These are phyloP conservation scores for Artemisia annua DNA, from an alignment of 129 eudicot species.

Conservation along the genomic window DNA sequence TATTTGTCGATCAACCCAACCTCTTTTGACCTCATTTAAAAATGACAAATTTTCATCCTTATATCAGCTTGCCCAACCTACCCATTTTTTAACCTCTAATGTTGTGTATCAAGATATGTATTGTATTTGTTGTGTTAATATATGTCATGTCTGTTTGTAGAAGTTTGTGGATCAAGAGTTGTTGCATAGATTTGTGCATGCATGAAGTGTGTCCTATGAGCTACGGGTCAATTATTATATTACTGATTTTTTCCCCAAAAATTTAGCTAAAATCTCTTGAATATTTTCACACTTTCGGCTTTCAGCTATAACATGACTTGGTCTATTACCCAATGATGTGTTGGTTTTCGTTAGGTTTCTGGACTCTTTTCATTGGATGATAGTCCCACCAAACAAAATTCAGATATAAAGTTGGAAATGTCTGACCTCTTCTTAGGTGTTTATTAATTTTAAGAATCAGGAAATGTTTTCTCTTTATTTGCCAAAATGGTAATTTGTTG, in stretches of 20 bases:
- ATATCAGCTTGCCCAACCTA: not conserved
- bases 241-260: constrained; percentile 26
- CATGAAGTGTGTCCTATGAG: constrained; percentile 62
- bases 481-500: too few relatives aligned
- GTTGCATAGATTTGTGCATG: constrained; percentile 64
- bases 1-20: not conserved
- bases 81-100: not conserved
- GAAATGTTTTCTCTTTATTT: constrained; percentile 28
- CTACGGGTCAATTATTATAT: constrained; percentile 30
- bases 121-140: constrained; percentile 3
- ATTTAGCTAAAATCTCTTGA: constrained; percentile 37
- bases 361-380: constrained; percentile 46
- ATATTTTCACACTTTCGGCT: not conserved
- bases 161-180: constrained; percentile 44
- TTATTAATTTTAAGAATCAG: constrained; percentile 62
- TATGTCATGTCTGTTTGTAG: constrained; percentile 33
- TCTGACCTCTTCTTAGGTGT: constrained; percentile 58
- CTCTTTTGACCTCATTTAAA: not conserved
- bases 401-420: constrained; percentile 31
- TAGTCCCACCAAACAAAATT: constrained; percentile 42
- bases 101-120: not conserved
- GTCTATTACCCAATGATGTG: not conserved
- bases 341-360: constrained; percentile 40
- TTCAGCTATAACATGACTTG: not conserved
- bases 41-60: too few relatives aligned